Evolutionary conservation across 257 asterid species (phyloP).

Genomic region (Solanum arcanum): DNA sequence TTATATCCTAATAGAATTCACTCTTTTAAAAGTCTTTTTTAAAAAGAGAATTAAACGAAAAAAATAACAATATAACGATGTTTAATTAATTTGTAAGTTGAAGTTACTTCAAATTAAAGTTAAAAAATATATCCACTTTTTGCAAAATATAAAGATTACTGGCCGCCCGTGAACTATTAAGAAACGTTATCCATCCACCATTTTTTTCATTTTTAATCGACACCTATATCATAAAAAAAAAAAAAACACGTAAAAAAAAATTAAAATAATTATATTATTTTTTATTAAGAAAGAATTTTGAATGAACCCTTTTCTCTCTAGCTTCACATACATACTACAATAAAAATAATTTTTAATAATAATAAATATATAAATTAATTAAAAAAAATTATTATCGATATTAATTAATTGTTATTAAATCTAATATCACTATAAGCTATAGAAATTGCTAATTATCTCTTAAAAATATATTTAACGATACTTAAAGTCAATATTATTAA

Average conservation of each 20-base stretch:
- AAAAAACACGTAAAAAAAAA: neutral
- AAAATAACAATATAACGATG: neutral
- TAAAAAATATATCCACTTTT: neutral
- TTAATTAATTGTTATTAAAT: too few relatives aligned
- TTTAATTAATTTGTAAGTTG: neutral
- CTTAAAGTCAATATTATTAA: too few relatives aligned
- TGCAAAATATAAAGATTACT: neutral
- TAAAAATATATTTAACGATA: too few relatives aligned
- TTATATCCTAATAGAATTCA: neutral
- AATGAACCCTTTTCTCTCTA: neutral
- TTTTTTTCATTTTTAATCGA: neutral
- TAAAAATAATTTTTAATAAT: too few relatives aligned
- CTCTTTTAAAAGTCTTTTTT: neutral
- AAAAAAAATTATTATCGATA: rapidly evolving
- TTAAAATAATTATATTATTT: neutral
- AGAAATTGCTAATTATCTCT: too few relatives aligned
- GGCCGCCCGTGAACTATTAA: neutral
- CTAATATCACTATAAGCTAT: rapidly evolving
- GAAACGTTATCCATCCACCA: neutral
- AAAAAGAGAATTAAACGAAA: neutral
- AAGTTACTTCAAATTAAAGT: neutral
- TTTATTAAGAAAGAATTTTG: neutral
- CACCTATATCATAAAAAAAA: neutral
- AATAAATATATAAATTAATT: too few relatives aligned
- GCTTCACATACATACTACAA: too few relatives aligned